Evolutionary conservation across 2,329 filamentous ascomycete species (phyloP).

Genomic region (Penicillium concentricum): DNA sequence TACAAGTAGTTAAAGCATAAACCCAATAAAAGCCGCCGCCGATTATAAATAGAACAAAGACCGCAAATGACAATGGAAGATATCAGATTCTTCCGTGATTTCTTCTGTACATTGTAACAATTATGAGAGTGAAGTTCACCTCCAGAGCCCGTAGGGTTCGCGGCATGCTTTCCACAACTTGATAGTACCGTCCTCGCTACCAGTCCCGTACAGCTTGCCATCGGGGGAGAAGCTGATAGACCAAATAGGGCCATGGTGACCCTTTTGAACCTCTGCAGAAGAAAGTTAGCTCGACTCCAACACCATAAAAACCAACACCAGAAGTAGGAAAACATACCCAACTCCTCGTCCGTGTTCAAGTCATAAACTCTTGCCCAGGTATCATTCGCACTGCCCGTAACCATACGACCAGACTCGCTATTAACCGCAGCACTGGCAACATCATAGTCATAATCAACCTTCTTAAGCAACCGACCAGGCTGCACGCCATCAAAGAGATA

Average conservation of each 20-base stretch:
- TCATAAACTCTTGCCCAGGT: conserved; percentile 97
- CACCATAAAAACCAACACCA: not conserved
- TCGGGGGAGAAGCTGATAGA: conserved; percentile 92
- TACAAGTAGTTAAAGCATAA: not conserved
- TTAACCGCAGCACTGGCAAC: conserved; percentile 90
- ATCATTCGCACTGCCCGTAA: conserved; percentile 86
- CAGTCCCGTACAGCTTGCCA: conserved; percentile 92
- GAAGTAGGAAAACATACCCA: conserved; percentile 52
- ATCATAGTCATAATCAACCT: conserved; percentile 74
- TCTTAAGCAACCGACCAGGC: conserved; percentile 72
- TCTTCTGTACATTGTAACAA: conserved; percentile 6
- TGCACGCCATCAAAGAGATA: conserved; percentile 83
- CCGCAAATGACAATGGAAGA: not conserved
- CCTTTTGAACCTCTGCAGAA: conserved; percentile 78
- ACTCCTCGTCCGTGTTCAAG: conserved; percentile 77
- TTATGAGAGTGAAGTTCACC: conserved; percentile 35
- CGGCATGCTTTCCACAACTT: conserved; percentile 77
- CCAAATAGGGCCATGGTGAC: conserved; percentile 97
- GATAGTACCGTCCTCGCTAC: conserved; percentile 95
- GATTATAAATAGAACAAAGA: not conserved
- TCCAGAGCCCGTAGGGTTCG: conserved; percentile 66
- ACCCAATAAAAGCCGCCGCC: not conserved
- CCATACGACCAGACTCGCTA: conserved; percentile 73
- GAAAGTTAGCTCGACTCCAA: conserved; percentile 6
- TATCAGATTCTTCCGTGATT: not conserved